phyloP scores from a whole-genome alignment of 176 grass and related monocot species.

The Carex kokanica region DNA sequence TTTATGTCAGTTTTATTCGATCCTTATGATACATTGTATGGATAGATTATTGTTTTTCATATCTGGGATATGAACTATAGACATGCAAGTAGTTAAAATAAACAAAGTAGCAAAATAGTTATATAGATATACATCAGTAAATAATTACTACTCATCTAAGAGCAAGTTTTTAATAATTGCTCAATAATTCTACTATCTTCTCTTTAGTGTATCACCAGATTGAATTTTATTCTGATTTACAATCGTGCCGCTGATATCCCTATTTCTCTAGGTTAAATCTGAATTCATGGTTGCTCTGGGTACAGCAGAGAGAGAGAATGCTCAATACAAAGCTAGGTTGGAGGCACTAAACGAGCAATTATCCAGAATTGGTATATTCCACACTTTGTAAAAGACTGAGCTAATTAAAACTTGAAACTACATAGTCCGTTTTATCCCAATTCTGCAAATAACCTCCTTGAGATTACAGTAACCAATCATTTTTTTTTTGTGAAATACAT shows the following conservation, averaged over 20 bases:
- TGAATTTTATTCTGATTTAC: slow-evolving; percentile 3
- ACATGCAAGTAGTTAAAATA: slow-evolving; percentile 4
- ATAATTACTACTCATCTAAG: neutral
- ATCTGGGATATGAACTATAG: neutral
- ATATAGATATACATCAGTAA: neutral
- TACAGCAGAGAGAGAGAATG: slow-evolving; percentile 67
- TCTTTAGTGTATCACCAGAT: slow-evolving; percentile 3
- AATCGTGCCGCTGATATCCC: slow-evolving; percentile 16
- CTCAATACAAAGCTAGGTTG: slow-evolving; percentile 55
- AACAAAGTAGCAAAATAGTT: neutral
- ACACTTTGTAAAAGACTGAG: slow-evolving; percentile 7
- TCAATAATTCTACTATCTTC: neutral
- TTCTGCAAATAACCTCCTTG: slow-evolving; percentile 11
- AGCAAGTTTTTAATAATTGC: slow-evolving; percentile 4
- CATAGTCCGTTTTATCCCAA: neutral
- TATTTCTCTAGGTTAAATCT: slow-evolving; percentile 63
- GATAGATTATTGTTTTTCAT: neutral
- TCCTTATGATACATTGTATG: neutral
- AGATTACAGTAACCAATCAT: neutral
- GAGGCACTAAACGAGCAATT: slow-evolving; percentile 45
- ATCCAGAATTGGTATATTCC: slow-evolving; percentile 55
- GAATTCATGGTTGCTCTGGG: slow-evolving; percentile 70
- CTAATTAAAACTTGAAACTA: slow-evolving; percentile 5
- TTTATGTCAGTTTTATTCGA: neutral
- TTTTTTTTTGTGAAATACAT: neutral